phyloP scores from a whole-genome alignment of 139 green algal species.

The Chlamydomonas incerta region DNA sequence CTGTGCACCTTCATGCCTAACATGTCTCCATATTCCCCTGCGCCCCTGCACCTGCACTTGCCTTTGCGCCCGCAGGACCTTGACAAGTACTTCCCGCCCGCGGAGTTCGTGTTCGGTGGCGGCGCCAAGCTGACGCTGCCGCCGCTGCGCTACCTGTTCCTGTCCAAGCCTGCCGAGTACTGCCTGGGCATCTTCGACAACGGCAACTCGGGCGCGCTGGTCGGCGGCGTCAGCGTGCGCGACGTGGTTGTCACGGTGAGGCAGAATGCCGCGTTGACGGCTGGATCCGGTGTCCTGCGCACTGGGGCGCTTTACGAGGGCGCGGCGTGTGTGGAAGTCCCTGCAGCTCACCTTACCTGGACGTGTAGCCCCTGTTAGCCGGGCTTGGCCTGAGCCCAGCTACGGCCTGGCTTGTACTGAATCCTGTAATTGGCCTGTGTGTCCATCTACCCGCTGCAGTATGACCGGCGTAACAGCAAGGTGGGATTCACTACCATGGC shows the following conservation, averaged over 20 bases:
- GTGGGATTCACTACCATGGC: constrained; percentile 68
- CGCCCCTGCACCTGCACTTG: too few species aligned
- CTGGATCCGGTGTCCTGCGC: too few species aligned
- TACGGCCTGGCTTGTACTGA: too few species aligned
- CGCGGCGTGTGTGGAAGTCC: too few species aligned
- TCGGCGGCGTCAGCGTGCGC: constrained; percentile 89
- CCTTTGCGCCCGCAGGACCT: constrained; percentile 44
- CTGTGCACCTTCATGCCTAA: too few species aligned
- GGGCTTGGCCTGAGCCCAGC: too few species aligned
- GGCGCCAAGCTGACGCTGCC: constrained; percentile 59
- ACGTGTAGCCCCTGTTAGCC: too few species aligned
- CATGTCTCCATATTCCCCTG: too few species aligned
- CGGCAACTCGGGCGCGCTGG: constrained; percentile 74
- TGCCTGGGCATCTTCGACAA: constrained; percentile 97
- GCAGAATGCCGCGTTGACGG: too few species aligned
- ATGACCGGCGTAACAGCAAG: constrained; percentile 64
- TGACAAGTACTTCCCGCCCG: constrained; percentile 72
- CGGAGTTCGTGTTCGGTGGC: constrained; percentile 73
- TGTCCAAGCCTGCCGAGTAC: constrained; percentile 73
- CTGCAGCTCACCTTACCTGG: too few species aligned
- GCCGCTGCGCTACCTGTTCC: constrained; percentile 93
- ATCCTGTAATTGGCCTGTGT: too few species aligned
- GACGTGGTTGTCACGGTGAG: constrained; percentile 82
- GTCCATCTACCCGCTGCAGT: constrained; percentile 47
- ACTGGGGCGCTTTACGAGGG: too few species aligned